Evolutionary conservation across 345 rosid genomes (phyloP).

Genomic region (Syzygium aromaticum): DNA sequence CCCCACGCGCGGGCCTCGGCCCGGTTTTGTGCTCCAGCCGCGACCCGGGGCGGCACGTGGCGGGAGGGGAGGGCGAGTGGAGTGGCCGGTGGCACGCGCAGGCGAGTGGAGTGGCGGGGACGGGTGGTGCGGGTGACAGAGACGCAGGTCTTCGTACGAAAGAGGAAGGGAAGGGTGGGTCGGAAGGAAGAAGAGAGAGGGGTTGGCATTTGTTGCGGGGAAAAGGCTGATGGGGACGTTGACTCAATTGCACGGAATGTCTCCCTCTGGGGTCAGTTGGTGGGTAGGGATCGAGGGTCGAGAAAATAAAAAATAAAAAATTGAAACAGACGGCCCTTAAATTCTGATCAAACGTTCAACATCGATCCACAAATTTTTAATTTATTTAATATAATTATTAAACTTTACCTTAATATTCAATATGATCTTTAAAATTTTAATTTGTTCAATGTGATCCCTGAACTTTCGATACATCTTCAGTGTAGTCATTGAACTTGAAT

Average conservation of each 20-base stretch:
- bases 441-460: too few relatives aligned
- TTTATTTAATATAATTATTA: too few relatives aligned
- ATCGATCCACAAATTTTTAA: fast-evolving
- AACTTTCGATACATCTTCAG: too few relatives aligned
- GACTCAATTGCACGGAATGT: neutral
- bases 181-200: neutral
- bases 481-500: too few relatives aligned
- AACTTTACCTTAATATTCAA: too few relatives aligned
- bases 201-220: neutral
- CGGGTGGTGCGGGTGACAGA: neutral
- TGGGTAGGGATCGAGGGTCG: too few relatives aligned
- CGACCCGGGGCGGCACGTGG: neutral
- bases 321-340: too few relatives aligned
- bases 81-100: neutral
- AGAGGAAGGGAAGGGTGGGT: neutral
- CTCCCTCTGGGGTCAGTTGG: neutral
- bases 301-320: neutral
- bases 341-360: too few relatives aligned
- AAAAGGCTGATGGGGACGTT: constrained; percentile 1
- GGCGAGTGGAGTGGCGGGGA: neutral
- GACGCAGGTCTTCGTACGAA: neutral
- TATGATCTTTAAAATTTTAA: too few relatives aligned
- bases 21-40: too few relatives aligned
- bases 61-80: neutral
- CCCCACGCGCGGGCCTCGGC: neutral